Conservation (phyloP, 202 grass and related monocot genomes). For the Carex arenaria region DNA sequence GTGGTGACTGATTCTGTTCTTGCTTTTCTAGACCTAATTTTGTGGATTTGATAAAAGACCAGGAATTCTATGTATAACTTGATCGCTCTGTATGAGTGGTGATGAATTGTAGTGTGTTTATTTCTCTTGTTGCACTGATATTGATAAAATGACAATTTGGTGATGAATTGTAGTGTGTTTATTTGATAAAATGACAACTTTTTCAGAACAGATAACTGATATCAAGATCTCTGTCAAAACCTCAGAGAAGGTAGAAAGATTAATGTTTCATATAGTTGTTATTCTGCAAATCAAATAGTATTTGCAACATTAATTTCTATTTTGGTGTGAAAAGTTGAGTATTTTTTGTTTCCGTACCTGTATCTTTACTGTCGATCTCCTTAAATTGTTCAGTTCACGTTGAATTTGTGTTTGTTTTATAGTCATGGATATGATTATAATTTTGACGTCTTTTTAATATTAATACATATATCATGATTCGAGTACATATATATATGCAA, state of each 20-base stretch:
- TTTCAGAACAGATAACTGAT: too few species aligned
- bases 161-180: slow-evolving; percentile 7
- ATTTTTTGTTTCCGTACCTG: not conserved
- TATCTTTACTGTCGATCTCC: not conserved
- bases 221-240: not conserved
- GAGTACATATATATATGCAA: too few species aligned
- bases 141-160: not conserved
- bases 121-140: not conserved
- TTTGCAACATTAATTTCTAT: not conserved
- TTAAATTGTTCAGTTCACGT: not conserved
- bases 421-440: not conserved
- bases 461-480: too few species aligned
- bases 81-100: not conserved
- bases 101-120: slow-evolving; percentile 6
- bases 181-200: not conserved
- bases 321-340: not conserved
- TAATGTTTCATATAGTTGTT: not conserved
- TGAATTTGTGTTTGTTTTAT: not conserved
- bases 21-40: not conserved
- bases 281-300: not conserved
- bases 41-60: not conserved
- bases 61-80: not conserved
- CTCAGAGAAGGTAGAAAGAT: not conserved
- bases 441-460: too few species aligned
- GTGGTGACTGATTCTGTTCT: slow-evolving; percentile 48